phyloP scores from a whole-genome alignment of 768 basidiomycete genomes.

The Leucosporidium scottii region DNA sequence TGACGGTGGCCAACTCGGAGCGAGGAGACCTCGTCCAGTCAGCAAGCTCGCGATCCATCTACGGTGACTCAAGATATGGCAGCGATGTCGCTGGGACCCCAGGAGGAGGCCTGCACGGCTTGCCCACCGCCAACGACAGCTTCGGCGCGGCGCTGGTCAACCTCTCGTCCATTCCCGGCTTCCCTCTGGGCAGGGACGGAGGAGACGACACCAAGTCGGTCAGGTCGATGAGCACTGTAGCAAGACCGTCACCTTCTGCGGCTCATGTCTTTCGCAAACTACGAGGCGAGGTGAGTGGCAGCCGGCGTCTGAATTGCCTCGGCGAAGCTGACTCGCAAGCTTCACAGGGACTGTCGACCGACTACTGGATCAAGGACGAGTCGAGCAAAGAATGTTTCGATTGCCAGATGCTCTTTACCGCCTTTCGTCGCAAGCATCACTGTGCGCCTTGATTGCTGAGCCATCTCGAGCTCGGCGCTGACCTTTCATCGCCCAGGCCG shows the following conservation, averaged over 20 bases:
- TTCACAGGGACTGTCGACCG: constrained; percentile 62
- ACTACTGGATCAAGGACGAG: constrained; percentile 99
- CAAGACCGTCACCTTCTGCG: not conserved
- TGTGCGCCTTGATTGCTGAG: constrained; percentile 6
- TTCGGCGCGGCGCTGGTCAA: constrained; percentile 9
- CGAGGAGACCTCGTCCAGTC: constrained; percentile 12
- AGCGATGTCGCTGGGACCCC: not conserved
- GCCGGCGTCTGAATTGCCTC: not conserved
- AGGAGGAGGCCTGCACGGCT: not conserved
- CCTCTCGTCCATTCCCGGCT: constrained; percentile 17
- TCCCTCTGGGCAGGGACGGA: constrained; percentile 3
- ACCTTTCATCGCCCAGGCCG: constrained; percentile 22
- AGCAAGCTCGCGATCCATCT: constrained; percentile 8
- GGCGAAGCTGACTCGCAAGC: not conserved
- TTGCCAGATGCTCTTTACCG: constrained; percentile 32
- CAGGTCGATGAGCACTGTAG: constrained; percentile 6
- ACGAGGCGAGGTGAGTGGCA: constrained; percentile 15
- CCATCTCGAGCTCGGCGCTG: not conserved
- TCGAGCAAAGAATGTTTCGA: constrained; percentile 65
- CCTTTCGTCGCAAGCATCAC: constrained; percentile 35
- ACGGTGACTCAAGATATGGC: not conserved
- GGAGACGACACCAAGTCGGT: constrained; percentile 15
- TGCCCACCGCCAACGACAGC: constrained; percentile 8
- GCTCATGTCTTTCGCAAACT: constrained; percentile 13
- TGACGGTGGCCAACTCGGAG: constrained; percentile 18